A percentile compares a stretch with the other conserved stretches of the same genome.
These are phyloP conservation scores for Thielaviopsis euricoi DNA, from an alignment of 2,329 filamentous ascomycete species.

Conservation along the genomic window DNA sequence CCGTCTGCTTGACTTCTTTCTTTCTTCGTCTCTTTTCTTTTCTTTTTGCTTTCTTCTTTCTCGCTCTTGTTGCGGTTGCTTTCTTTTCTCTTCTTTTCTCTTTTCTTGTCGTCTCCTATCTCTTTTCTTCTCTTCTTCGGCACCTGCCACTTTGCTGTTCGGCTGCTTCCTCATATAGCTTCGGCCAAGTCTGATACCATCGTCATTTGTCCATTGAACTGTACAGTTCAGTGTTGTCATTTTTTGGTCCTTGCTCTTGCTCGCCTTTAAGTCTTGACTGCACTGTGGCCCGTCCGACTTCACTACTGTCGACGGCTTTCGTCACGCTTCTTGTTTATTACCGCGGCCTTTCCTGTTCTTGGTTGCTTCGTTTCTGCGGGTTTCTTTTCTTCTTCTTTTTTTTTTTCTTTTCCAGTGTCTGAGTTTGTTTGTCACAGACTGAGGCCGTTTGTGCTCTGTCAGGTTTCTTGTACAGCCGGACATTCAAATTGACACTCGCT, in stretches of 20 bases:
- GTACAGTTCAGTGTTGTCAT: too few relatives aligned
- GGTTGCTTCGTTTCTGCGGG: neutral
- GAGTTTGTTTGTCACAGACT: slow-evolving; percentile 9
- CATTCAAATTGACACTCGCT: neutral
- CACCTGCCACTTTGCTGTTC: slow-evolving; percentile 16
- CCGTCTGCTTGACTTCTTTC: slow-evolving; percentile 15
- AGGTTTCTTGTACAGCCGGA: neutral
- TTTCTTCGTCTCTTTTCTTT: slow-evolving; percentile 14
- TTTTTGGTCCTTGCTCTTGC: neutral
- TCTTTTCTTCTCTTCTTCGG: slow-evolving; percentile 14
- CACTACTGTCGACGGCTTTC: neutral
- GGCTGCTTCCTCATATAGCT: neutral
- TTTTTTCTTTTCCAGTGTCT: neutral
- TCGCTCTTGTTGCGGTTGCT: slow-evolving; percentile 16
- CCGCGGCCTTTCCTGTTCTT: neutral
- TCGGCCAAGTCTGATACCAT: neutral
- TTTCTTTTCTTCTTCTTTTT: neutral
- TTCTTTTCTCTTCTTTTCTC: slow-evolving; percentile 15
- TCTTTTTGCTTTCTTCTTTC: slow-evolving; percentile 9
- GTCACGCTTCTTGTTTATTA: neutral
- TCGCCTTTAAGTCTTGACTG: slow-evolving; percentile 1
- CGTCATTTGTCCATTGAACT: neutral
- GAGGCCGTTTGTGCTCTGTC: neutral
- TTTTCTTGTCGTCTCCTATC: slow-evolving; percentile 2
- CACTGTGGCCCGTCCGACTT: neutral